Base-by-base conservation (phyloP, 768 basidiomycete species). In the Termitomyces sp. region DNA sequence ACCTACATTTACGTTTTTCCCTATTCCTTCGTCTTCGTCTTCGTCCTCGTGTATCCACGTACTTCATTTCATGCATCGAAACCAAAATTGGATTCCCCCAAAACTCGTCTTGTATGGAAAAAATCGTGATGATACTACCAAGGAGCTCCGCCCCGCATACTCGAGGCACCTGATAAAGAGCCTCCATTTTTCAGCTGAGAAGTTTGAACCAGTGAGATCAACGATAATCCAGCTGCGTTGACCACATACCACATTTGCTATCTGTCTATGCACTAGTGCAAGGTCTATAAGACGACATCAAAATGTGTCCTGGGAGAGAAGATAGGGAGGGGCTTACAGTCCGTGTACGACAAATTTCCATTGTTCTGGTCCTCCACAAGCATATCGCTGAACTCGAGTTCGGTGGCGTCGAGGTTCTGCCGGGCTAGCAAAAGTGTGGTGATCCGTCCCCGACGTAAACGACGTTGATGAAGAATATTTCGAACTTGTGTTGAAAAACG, bases 371-470 rank as follows among this genome's bases (percentile, higher is more conserved):
- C 97, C 75, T 99, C 97, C 25, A 97, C 86, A 12, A 99, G 79
- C 90, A 97, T 90, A 73, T 99, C 97, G 61, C 90, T 90, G 65
- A 96, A 98, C 70, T 98, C 97, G 44, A 98, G 83, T 74, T 99
- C 96, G 51, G 84, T 76, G 12, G 84, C 96, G 66, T 99, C 97
- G 69, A 95, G 77, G 67, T 97, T 92, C 69, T 98, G 97, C 9
- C 97, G 83, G 0, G 92, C 91, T 27, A 98, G 79, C 35, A 84
- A 73, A 63, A 95, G 76, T 67, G 85, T 89, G 7, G 78, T 75
- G 34, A 69, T 64, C 3, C 75, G 68, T 4, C 83, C 79, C 32
- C 87, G 80, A 57, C 85, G 80, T 2, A 73, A 65, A 51, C 78
- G 75, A 23, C 91, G 83, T 62, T 86, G 76, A 0, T 82, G 79